phyloP scores from a whole-genome alignment of 805 yeast species.

The Candida maesae region DNA sequence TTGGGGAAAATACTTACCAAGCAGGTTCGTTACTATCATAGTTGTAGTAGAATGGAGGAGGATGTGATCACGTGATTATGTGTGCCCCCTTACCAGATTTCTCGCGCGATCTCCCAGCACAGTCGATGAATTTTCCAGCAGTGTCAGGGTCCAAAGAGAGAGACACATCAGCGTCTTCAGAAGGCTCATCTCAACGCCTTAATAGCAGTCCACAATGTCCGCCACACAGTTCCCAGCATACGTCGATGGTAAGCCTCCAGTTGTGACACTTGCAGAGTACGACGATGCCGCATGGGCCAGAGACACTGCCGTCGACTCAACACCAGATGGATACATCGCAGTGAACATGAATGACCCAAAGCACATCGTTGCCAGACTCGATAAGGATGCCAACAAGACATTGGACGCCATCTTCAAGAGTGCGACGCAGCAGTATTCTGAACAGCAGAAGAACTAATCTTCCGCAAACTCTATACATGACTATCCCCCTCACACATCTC shows the following conservation, averaged over 20 bases:
- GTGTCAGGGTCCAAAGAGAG: too few species aligned
- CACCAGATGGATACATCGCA: conserved; percentile 34
- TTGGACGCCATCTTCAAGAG: conserved; percentile 43
- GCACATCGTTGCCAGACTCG: conserved; percentile 41
- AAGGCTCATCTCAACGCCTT: too few species aligned
- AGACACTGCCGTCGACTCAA: conserved; percentile 44
- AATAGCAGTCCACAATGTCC: conserved; percentile 9
- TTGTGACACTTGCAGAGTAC: conserved; percentile 41
- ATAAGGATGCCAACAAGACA: conserved; percentile 33
- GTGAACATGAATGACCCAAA: conserved; percentile 44
- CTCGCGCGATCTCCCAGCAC: too few species aligned
- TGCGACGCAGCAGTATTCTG: conserved; percentile 35
- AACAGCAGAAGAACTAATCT: conserved; percentile 5
- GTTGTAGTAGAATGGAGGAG: too few species aligned
- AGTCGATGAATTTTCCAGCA: too few species aligned
- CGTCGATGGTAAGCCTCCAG: conserved; percentile 44
- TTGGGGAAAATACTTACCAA: too few species aligned
- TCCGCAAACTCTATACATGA: too few species aligned
- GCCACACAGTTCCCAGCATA: conserved; percentile 41
- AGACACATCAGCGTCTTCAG: too few species aligned
- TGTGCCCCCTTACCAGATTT: too few species aligned
- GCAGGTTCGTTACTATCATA: too few species aligned
- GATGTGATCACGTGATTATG: too few species aligned
- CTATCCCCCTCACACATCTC: too few species aligned
- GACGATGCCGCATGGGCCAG: conserved; percentile 52